Evolutionary conservation across 1,139 yeast genomes (phyloP).

Genomic region (Entelexis sorbosivorans): DNA sequence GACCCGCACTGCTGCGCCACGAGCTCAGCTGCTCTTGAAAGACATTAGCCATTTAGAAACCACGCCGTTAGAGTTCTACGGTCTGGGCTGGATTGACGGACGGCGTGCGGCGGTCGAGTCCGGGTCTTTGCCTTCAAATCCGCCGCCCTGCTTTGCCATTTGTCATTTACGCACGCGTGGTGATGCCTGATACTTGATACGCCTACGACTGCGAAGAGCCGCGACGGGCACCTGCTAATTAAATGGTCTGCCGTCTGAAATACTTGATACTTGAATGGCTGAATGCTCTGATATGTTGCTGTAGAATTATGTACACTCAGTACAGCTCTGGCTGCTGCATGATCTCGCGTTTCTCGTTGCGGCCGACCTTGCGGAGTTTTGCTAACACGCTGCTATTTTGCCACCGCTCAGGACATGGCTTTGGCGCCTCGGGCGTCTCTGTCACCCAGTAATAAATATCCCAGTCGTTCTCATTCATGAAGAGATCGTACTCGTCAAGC

Average conservation of each 20-base stretch:
- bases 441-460: constrained; percentile 98
- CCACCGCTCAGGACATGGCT: constrained; percentile 85
- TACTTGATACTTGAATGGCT: no score
- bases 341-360: constrained; percentile 59
- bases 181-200: neutral
- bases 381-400: constrained; percentile 51
- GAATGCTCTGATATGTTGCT: no score
- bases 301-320: neutral
- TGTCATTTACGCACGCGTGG: neutral
- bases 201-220: neutral
- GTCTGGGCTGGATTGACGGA: neutral
- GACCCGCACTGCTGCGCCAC: constrained; percentile 28
- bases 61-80: neutral
- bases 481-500: constrained; percentile 71
- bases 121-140: neutral
- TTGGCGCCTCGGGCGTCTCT: constrained; percentile 52
- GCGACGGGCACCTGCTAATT: no score
- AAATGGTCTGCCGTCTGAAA: no score
- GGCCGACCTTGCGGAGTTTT: constrained; percentile 60
- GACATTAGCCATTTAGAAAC: constrained; percentile 24
- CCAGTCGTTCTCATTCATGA: constrained; percentile 94
- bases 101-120: neutral
- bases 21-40: constrained; percentile 32
- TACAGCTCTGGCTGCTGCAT: constrained; percentile 73
- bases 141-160: neutral